Base-by-base conservation (phyloP, 208 protist genomes). In the Leishmania arabica region DNA sequence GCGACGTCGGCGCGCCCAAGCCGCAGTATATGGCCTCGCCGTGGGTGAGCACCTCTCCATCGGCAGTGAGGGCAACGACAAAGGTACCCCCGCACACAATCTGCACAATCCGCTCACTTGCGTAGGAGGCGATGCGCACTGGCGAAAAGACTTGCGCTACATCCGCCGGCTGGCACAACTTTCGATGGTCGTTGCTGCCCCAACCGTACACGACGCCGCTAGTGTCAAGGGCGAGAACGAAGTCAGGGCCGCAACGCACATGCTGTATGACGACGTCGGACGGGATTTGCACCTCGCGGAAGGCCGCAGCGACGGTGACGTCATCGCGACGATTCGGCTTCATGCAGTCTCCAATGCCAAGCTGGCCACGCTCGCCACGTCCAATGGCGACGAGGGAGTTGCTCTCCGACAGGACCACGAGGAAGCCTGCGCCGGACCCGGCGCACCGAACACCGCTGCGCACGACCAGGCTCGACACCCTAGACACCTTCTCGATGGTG, bases 81-180 rank as follows among this genome's bases (percentile, higher is more conserved):
- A 97, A 97, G 21, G 80, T 89, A 15, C 85, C 90, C 27, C 95
- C 95, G 75, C 95, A 97, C 34, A 88, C 94, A 40, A 95, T 80
- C 77, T 95, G 91, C 40, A 91, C 84, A 27, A 96, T 84, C 34
- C 79, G 56, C 34, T 71, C 54, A 9, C 56, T 78, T 27, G 66
- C 68, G 74, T 92, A 88, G 58, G 80, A 68, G n/a, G 34, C 51
- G n/a, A 97, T 65, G 27, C 81, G 79, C 27, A 75, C 69, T 34
- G 93, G 93, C 58, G 80, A 75, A 88, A 89, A 89, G 8, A 90
- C 78, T 58, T 72, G 79, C 19, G 80, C 27, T 11, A 75, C 75
- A 4, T 11, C 42, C 21, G 53, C n/a, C 0, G 78, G 81, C 42
- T 66, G 82, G 76, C 58, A 58, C 45, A 78, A 81, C 76, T 75